Base-by-base conservation (phyloP, 1,284 basidiomycete genomes). In the Boletus subluridellus region DNA sequence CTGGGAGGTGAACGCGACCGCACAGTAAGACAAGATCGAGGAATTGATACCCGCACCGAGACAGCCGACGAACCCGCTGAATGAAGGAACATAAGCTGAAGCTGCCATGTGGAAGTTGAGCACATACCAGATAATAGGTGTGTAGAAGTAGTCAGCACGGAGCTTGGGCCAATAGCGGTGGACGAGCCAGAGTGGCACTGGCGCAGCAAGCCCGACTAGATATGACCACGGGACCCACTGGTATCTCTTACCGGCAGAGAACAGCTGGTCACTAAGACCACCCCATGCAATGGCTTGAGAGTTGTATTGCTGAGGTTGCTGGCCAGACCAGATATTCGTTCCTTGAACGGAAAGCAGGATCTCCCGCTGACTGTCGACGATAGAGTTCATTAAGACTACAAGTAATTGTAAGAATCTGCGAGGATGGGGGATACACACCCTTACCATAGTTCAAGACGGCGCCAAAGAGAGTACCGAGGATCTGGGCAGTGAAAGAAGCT, bases 401-500 rank as follows among this genome's bases (percentile, higher is more conserved):
- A 12, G 4, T 10, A 8, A 5, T 2, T 8, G 30, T 61, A n/a
- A 66, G 51, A 32, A 34, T 17, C 14, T 37, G 37, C 7, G 14
- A 15, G 11, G 34, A 44, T 2, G 9, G n/a, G 3, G 17, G 8
- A 1, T 2, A 26, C 2, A n/a, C 3, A 4, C 3, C 72, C 72
- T 71, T 61, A 83, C 73, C 69, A 58, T 82, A 86, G 66, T 85
- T 84, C 60, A 86, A 73, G 42, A 83, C 55, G 12, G 79, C 72
- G 2, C 80, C 79, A 21, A 80, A 67, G 5, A 80, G 61, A 30
- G 80, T 81, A 24, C 78, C 78, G 2, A 78, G 66, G 28, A 86
- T 74, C 70, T 90, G 89, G 41, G 84, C 82, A 11, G 77, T 74
- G 68, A 89, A 87, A 1, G 86, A 81, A 12, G 82, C 79, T 42